Percentiles rank a stretch among this genome's conserved stretches.
These are phyloP conservation scores for Sugiyamaella qingdaonensis DNA, from an alignment of 805 yeast species.

Conservation along the genomic window DNA sequence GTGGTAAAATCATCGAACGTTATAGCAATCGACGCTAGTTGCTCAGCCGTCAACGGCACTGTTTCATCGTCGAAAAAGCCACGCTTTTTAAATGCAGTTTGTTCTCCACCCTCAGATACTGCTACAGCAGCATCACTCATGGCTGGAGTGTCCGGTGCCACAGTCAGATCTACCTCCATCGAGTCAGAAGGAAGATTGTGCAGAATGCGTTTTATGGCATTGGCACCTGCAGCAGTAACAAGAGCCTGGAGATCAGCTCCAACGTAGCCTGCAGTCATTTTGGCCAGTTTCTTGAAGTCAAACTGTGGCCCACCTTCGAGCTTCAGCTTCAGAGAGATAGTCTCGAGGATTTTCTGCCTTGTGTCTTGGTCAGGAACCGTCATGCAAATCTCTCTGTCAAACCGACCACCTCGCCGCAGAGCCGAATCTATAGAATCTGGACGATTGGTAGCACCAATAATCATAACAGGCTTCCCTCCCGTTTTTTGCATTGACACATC, in stretches of 20 bases:
- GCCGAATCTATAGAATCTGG: slow-evolving; percentile 96
- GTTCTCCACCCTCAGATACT: slow-evolving; percentile 17
- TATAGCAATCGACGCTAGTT: slow-evolving; percentile 71
- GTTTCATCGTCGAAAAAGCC: slow-evolving; percentile 40
- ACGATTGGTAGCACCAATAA: slow-evolving; percentile 94
- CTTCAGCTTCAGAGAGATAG: slow-evolving; percentile 66
- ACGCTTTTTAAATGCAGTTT: slow-evolving; percentile 8
- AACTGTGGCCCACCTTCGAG: slow-evolving; percentile 55
- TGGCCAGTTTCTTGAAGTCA: slow-evolving; percentile 71
- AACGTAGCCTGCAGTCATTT: slow-evolving; percentile 93
- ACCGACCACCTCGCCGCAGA: slow-evolving; percentile 91
- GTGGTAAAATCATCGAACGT: slow-evolving; percentile 72
- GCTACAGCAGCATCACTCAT: slow-evolving; percentile 8
- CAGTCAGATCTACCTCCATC: slow-evolving; percentile 31
- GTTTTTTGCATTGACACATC: slow-evolving; percentile 85
- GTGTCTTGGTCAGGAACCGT: slow-evolving; percentile 91
- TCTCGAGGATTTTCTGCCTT: slow-evolving; percentile 65
- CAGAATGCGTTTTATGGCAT: slow-evolving; percentile 90
- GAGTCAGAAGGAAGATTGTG: slow-evolving; percentile 34
- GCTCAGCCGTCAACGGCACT: slow-evolving; percentile 68
- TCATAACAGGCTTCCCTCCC: slow-evolving; percentile 86
- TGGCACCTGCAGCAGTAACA: slow-evolving; percentile 91
- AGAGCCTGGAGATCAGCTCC: slow-evolving; percentile 96
- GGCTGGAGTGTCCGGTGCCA: no score
- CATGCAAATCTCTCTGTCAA: slow-evolving; percentile 89